Conservation (phyloP, 129 eudicot genomes). For the Chrysanthemum lavandulifolium region DNA sequence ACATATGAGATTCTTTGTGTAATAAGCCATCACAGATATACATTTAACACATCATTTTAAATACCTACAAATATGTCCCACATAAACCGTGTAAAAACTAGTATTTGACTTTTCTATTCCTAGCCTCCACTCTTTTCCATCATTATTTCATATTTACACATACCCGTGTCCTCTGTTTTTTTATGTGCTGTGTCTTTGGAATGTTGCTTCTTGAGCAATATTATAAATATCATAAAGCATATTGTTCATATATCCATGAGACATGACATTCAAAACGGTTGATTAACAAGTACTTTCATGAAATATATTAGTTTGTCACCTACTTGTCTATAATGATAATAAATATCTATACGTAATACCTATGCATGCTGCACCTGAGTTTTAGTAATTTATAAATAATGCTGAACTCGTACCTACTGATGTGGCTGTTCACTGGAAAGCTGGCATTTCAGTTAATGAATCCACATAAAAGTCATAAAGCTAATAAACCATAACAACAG, state of each 20-base stretch:
- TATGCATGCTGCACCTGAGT: background rate
- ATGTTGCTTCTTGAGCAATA: background rate
- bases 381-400: background rate
- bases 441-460: background rate
- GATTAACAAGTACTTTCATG: background rate
- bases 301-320: background rate
- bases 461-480: background rate
- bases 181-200: background rate
- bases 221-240: background rate
- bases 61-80: background rate
- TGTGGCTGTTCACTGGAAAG: background rate
- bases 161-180: background rate
- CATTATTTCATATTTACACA: background rate
- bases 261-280: background rate
- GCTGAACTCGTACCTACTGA: background rate
- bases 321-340: background rate
- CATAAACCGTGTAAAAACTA: background rate
- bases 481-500: background rate
- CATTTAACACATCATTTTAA: background rate
- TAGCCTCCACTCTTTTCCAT: background rate
- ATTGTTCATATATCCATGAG: background rate
- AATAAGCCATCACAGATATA: background rate
- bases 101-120: background rate
- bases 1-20: constrained; percentile 2
- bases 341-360: background rate